These are phyloP conservation scores for Neoascochyta sp. DNA, from an alignment of 2,329 filamentous ascomycete species.

Conservation along the genomic window DNA sequence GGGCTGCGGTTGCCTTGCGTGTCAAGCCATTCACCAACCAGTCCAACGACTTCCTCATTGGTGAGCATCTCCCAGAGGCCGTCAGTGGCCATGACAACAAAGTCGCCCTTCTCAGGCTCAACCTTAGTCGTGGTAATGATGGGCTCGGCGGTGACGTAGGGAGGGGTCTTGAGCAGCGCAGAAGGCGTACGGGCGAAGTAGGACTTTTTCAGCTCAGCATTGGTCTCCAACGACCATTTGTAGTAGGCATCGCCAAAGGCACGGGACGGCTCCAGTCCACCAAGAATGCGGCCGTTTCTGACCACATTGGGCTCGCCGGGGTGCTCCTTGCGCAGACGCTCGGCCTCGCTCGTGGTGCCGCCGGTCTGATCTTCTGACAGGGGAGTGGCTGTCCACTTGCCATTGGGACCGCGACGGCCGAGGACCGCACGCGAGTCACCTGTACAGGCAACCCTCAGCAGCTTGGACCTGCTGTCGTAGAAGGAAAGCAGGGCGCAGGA, in stretches of 20 bases:
- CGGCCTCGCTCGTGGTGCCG: constrained; percentile 77
- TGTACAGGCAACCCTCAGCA: constrained; percentile 89
- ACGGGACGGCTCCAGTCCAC: constrained; percentile 84
- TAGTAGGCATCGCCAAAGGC: constrained; percentile 96
- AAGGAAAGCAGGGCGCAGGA: constrained; percentile 95
- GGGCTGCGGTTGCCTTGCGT: constrained; percentile 53
- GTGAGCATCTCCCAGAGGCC: constrained; percentile 99
- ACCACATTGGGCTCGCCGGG: constrained; percentile 86
- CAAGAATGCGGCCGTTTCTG: constrained; percentile 83
- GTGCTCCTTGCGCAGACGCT: constrained; percentile 78
- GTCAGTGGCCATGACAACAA: constrained; percentile 93
- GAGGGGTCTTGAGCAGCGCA: constrained; percentile 78
- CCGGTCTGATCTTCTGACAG: constrained; percentile 94
- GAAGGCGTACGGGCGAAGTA: constrained; percentile 85
- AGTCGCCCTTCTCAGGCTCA: constrained; percentile 84
- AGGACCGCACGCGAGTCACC: constrained; percentile 95
- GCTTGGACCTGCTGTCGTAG: constrained; percentile 83
- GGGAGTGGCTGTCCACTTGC: constrained; percentile 89
- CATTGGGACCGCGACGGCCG: constrained; percentile 69
- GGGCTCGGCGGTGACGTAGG: constrained; percentile 95
- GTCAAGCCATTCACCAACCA: constrained; percentile 97
- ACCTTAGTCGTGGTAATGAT: constrained; percentile 91
- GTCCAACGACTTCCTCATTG: constrained; percentile 94
- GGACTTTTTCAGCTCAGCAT: constrained; percentile 72
- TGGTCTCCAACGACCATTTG: constrained; percentile 88